phyloP scores from a whole-genome alignment of 352 stramenopile species.

The Albugo laibachii region DNA sequence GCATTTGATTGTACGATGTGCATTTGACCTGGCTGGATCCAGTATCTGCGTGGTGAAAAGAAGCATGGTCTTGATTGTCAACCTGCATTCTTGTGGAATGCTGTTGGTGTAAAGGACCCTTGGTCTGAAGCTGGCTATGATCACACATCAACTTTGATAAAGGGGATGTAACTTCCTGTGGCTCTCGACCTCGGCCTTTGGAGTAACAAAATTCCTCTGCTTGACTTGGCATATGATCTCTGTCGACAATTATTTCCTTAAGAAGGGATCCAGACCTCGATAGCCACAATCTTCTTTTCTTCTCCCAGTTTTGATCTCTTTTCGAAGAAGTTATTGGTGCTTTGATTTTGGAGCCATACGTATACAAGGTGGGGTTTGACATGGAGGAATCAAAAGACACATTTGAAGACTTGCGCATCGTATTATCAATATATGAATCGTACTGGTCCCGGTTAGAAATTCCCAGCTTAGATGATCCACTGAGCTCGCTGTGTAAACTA shows the following conservation, averaged over 20 bases:
- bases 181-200: constrained; percentile 1
- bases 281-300: constrained; percentile 48
- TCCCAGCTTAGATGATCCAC: too few species aligned
- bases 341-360: not conserved
- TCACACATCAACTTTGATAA: constrained; percentile 58
- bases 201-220: not conserved
- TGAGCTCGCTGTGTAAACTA: too few species aligned
- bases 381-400: too few species aligned
- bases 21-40: too few species aligned
- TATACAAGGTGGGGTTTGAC: too few species aligned
- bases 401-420: too few species aligned
- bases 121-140: constrained; percentile 7
- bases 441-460: too few species aligned
- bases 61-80: not conserved
- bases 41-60: not conserved
- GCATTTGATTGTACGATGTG: not conserved
- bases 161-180: constrained; percentile 19
- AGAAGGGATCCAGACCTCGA: constrained; percentile 7
- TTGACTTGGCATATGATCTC: constrained; percentile 3
- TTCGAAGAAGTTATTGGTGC: constrained; percentile 55
- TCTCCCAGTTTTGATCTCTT: constrained; percentile 64
- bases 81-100: not conserved
- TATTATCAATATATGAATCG: too few species aligned
- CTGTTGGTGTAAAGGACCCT: constrained; percentile 7
- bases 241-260: constrained; percentile 15